A percentile compares a stretch with the other conserved stretches of the same genome.
These are phyloP conservation scores for Ambrosia hybrid DNA, from an alignment of 140 eudicot species.

Conservation along the genomic window DNA sequence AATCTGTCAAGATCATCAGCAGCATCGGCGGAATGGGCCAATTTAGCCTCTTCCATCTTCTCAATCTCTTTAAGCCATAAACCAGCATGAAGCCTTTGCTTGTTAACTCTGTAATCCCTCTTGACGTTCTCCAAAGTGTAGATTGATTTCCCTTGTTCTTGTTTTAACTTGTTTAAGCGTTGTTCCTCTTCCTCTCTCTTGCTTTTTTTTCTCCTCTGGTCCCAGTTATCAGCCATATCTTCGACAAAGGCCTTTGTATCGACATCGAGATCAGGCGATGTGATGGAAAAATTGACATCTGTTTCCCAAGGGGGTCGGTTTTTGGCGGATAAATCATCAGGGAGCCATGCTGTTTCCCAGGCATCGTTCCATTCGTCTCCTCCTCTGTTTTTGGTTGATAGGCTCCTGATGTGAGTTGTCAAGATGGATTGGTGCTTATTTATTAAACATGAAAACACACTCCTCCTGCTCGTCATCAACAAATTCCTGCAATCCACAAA, in stretches of 20 bases:
- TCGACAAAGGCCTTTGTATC: constrained; percentile 91
- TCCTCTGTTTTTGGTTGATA: constrained; percentile 38
- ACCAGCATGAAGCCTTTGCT: constrained; percentile 88
- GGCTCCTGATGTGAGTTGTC: constrained; percentile 22
- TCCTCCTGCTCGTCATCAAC: background rate
- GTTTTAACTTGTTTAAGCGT: constrained; percentile 24
- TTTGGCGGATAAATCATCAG: constrained; percentile 66
- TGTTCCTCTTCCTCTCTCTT: constrained; percentile 32
- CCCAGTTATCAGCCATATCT: constrained; percentile 95
- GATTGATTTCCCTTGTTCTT: constrained; percentile 34
- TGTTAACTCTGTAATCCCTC: constrained; percentile 79
- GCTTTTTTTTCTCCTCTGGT: constrained; percentile 58
- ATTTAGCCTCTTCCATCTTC: constrained; percentile 81
- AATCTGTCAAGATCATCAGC: constrained; percentile 66
- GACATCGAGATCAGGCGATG: constrained; percentile 48
- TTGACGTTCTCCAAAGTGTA: constrained; percentile 76
- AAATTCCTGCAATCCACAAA: background rate
- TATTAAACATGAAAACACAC: constrained; percentile 23
- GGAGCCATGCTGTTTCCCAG: constrained; percentile 98
- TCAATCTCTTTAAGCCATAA: constrained; percentile 91
- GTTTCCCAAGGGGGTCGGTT: constrained; percentile 84
- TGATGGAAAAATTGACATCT: constrained; percentile 68
- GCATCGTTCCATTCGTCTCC: constrained; percentile 89
- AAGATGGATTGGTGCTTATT: constrained; percentile 24
- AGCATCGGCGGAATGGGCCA: constrained; percentile 47